Conservation (phyloP, 192 early-diverging fungal genomes). For the Coemansia sp. region DNA sequence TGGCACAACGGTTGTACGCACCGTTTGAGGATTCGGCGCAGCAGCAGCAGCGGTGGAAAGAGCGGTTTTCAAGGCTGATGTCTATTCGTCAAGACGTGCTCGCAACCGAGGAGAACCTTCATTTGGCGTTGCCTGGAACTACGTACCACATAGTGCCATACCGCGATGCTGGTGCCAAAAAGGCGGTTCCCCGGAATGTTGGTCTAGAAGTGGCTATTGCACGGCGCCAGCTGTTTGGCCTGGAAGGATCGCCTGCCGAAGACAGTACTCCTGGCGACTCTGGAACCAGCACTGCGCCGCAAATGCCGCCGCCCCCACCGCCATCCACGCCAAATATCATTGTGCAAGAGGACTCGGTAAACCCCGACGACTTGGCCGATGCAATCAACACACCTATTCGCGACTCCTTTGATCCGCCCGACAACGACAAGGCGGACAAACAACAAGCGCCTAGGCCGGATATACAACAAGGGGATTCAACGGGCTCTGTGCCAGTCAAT, state of each 20-base stretch:
- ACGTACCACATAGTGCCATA: constrained; percentile 50
- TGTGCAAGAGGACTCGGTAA: constrained; percentile 38
- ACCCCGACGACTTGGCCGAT: constrained; percentile 38
- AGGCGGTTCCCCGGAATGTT: constrained; percentile 16
- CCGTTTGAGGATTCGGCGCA: constrained; percentile 38
- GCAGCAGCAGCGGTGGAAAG: constrained; percentile 50
- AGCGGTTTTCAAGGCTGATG: constrained; percentile 37
- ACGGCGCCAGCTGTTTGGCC: constrained; percentile 40
- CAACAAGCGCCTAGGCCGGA: too few relatives aligned
- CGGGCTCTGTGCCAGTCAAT: not conserved
- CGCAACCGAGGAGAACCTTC: constrained; percentile 38
- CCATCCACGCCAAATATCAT: constrained; percentile 45
- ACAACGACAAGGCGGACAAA: not conserved
- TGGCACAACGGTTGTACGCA: constrained; percentile 51
- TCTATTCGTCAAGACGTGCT: constrained; percentile 39
- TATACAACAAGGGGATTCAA: not conserved
- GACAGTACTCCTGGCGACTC: not conserved
- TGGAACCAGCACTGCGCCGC: not conserved
- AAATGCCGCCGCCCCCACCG: constrained; percentile 23
- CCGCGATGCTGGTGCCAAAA: constrained; percentile 8
- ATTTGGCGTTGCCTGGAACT: constrained; percentile 47
- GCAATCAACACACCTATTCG: constrained; percentile 43
- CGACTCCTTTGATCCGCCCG: not conserved
- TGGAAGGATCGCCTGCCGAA: not conserved
- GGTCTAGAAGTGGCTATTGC: constrained; percentile 42